Base-by-base conservation (phyloP, 805 yeast species). In the Candida germanica region DNA sequence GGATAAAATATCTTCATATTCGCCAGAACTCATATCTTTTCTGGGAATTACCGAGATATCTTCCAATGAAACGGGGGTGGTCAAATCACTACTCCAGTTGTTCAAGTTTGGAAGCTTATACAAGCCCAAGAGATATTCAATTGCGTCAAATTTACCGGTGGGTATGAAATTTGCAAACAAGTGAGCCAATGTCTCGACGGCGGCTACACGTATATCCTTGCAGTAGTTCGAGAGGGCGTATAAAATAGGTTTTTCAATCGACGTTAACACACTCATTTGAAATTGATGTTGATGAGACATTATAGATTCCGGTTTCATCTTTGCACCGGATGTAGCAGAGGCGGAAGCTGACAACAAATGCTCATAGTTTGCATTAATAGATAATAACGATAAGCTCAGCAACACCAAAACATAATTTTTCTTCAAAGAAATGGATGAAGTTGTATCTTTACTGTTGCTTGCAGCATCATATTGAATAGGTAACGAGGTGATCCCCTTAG, bases 281-380 rank as follows among this genome's bases (percentile, higher is more conserved):
- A 53, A 65, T 36, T 51, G 62, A 39, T 64, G 57, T 39, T 67
- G 73, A 33, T 56, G 67, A 6, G 50, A 31, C 71, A 66, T 65
- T 26, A 67, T 53, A 2, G 61, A 47, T 37, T 67, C 73, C 0
- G 73, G 72, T 33, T 65, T 65, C 57, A 64, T 39, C 43, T 65
- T 67, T 3, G 69, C 55, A 5, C 67, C 64, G 1, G 66, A 56
- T 0, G 64, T 50, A 5, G 54, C 43, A 1, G 70, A 59, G 1
- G 67, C 50, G 2, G 70, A 64, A 10, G 48, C 35, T 9, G 68
- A 59, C 26, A 67, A 48, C 25, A 67, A 49, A 26, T 48, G 47
- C 42, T 66, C 71, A 43, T 67, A 66, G 46, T 65, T 56, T 5
- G 71, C 47, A 11, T 61, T 43, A 1, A 58, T 52, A 10, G 60